Evolutionary conservation across 768 basidiomycete genomes (phyloP), one percentile per base, ranked within the genome.

Genomic region (Calocybe indica): DNA sequence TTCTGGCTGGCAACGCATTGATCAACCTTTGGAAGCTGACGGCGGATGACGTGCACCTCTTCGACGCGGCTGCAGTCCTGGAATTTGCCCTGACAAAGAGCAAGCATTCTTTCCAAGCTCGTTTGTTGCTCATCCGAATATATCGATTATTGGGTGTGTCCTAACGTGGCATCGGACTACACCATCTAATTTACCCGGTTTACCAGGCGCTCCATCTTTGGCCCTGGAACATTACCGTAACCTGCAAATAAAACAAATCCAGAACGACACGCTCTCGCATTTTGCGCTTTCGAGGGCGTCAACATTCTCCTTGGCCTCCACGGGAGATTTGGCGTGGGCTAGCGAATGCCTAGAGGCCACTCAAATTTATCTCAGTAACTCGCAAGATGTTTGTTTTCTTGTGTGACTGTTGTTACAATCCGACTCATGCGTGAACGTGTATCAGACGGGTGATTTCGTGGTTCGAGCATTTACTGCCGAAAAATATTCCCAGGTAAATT

Each of bases 211-310:
- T 11, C 74, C 90, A 0, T 76, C 80, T 4, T 64, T 80, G 37
- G 83, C 88, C 3, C 54, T 92, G 52, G 83, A 89, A 46, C 90
- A 93, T 58, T 94, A 91, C 60, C 80, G 82, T 29, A 67, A 71
- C 15, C 73, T 94, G 70, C 80, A 83, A 51, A 71, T 89, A 52
- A 92, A 92, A 61, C 86, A 90, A 57, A 77, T 94, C 15, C 92
- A 95, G 61, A 78, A 85, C 48, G 93, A 96, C 58, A 95, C 93
- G 1, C 71, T 96, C 6, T 90, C 89, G 1, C 89, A 95, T 60
- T 77, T 90, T 46, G 65, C 92, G 44, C 75, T 92, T 37, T 80
- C 87, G 13, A 79, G 92, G 14, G 78, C 84, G 8, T 79, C 83
- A 14, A 87, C 82, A 0, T 94, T 91, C 69, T 90, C 88, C 2